Evolutionary conservation across 257 asterid species (phyloP).

Genomic region (Galeopsis tetrahit): DNA sequence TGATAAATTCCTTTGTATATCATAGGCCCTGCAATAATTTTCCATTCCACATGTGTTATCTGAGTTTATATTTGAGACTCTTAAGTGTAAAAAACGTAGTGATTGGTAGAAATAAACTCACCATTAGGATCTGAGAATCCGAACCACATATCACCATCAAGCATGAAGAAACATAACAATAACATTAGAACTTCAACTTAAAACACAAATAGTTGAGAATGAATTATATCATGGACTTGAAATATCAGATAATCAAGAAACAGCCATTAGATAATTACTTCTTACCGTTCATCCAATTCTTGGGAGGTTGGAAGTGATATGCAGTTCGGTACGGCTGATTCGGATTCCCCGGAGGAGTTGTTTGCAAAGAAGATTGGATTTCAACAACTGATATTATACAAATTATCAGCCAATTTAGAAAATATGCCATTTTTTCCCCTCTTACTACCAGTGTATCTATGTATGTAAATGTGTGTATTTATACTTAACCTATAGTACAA

Average conservation of each 20-base stretch:
- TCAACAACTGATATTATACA: conserved; percentile 24
- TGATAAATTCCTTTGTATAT: conserved; percentile 46
- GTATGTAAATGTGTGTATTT: too few species aligned
- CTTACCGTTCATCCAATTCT: conserved; percentile 60
- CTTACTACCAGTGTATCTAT: not conserved
- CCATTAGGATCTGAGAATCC: conserved; percentile 45
- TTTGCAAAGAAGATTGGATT: not conserved
- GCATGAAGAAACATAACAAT: not conserved
- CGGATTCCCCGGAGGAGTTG: not conserved
- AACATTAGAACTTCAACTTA: not conserved
- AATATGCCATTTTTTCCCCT: conserved; percentile 15
- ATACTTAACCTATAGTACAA: too few species aligned
- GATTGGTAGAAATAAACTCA: conserved; percentile 21
- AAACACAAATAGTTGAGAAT: too few species aligned
- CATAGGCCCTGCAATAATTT: conserved; percentile 43
- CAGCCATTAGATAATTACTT: not conserved
- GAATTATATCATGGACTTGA: too few species aligned
- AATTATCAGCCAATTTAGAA: conserved; percentile 20
- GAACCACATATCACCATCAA: conserved; percentile 1
- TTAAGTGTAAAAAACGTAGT: not conserved
- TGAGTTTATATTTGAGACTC: not conserved
- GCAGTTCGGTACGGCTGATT: conserved; percentile 53
- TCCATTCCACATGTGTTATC: not conserved
- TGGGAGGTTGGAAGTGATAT: conserved; percentile 65
- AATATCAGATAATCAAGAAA: not conserved